phyloP scores from a whole-genome alignment of 2,329 filamentous ascomycete species.

The Colletotrichum tabaci region DNA sequence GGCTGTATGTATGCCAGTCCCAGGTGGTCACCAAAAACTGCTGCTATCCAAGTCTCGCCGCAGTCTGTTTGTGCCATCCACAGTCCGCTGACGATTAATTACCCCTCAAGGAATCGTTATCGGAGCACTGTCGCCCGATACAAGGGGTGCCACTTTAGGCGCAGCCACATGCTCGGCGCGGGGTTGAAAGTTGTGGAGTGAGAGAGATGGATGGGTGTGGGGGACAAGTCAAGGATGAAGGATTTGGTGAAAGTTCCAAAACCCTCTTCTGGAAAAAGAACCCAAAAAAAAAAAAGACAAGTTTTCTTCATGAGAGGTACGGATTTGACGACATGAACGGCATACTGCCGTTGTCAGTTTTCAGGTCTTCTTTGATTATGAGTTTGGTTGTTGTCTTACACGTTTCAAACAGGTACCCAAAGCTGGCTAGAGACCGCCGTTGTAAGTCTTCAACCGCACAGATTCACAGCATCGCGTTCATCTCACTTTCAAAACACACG shows the following conservation, averaged over 20 bases:
- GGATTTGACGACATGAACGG: too few species aligned
- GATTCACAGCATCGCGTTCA: neutral
- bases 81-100: neutral
- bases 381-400: too few species aligned
- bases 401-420: too few species aligned
- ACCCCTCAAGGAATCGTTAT: conserved; percentile 10
- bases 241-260: too few species aligned
- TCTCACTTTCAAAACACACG: neutral
- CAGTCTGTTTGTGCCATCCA: neutral
- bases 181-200: neutral
- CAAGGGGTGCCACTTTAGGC: neutral
- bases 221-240: too few species aligned
- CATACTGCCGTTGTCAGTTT: too few species aligned
- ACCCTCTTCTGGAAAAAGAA: too few species aligned
- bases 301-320: too few species aligned
- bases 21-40: neutral
- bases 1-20: neutral
- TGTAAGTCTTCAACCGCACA: neutral
- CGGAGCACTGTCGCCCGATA: conserved; percentile 23
- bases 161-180: neutral
- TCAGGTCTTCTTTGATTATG: too few species aligned
- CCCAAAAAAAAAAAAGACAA: too few species aligned
- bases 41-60: neutral
- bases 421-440: neutral
- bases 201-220: too few species aligned